A percentile compares a stretch with the other conserved stretches of the same genome.
These are phyloP conservation scores for Solioccasus polychromus DNA, from an alignment of 768 basidiomycete species.

Conservation along the genomic window DNA sequence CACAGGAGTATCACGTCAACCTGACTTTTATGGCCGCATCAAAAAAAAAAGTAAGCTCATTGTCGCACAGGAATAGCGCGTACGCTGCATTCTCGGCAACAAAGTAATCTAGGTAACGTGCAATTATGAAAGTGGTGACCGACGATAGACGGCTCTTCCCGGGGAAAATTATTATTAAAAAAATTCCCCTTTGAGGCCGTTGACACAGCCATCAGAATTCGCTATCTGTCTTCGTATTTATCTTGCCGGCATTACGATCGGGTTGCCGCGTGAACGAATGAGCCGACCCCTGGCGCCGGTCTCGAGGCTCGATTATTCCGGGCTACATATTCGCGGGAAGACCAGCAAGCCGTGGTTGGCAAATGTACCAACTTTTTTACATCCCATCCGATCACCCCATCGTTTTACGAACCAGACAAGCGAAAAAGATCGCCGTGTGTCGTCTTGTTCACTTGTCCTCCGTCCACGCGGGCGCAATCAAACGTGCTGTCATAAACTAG, in stretches of 20 bases:
- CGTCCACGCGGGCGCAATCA: neutral
- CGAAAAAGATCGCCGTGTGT: neutral
- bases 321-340: conserved; percentile 20
- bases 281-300: conserved; percentile 6
- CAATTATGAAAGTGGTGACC: too few species aligned
- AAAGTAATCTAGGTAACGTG: too few species aligned
- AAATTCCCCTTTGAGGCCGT: neutral
- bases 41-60: too few species aligned
- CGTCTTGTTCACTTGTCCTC: conserved; percentile 7
- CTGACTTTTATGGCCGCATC: conserved; percentile 12
- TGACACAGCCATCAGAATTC: conserved; percentile 14
- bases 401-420: neutral
- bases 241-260: conserved; percentile 16
- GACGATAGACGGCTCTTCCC: too few species aligned
- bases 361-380: neutral
- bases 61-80: too few species aligned
- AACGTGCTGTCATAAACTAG: neutral
- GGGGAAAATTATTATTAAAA: neutral
- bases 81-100: too few species aligned
- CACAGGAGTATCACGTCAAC: conserved; percentile 9
- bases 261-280: conserved; percentile 1
- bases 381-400: neutral
- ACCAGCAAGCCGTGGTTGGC: neutral
- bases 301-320: conserved; percentile 6
- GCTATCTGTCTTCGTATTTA: conserved; percentile 12